A percentile compares a stretch with the other conserved stretches of the same genome.
Evolutionary conservation across 1,139 yeast genomes (phyloP).

Genomic region (Pichia sp.): DNA sequence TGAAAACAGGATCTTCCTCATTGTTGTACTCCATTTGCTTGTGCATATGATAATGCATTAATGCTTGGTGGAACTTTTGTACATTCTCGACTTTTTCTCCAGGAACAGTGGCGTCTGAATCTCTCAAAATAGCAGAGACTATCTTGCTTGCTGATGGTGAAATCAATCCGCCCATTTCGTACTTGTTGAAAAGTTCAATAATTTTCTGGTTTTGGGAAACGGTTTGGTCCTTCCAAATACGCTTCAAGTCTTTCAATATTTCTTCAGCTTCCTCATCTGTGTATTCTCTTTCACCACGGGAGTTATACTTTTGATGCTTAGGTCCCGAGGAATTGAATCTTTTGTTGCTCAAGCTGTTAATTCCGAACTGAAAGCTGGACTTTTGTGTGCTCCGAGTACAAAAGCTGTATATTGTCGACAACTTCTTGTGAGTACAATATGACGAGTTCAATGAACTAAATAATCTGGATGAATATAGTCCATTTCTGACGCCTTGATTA

Average conservation of each 20-base stretch:
- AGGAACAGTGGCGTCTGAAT: slow-evolving; percentile 23
- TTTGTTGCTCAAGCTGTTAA: neutral
- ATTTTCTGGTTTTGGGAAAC: slow-evolving; percentile 22
- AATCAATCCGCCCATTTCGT: slow-evolving; percentile 30
- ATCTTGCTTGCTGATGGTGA: slow-evolving; percentile 31
- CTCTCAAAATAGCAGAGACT: slow-evolving; percentile 27
- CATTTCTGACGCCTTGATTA: neutral
- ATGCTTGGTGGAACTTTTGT: slow-evolving; percentile 29
- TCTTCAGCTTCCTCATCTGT: slow-evolving; percentile 29
- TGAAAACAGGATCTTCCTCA: slow-evolving; percentile 18
- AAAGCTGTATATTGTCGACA: neutral
- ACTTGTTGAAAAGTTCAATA: slow-evolving; percentile 24
- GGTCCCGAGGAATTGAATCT: slow-evolving; percentile 17
- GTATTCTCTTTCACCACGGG: slow-evolving; percentile 25
- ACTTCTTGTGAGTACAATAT: too few relatives aligned
- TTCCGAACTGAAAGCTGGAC: neutral
- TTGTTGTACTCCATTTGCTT: slow-evolving; percentile 24
- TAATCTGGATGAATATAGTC: slow-evolving; percentile 2
- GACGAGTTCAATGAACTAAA: neutral
- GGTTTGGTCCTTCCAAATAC: slow-evolving; percentile 26
- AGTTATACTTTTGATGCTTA: slow-evolving; percentile 14
- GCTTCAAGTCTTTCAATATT: slow-evolving; percentile 24
- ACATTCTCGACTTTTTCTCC: slow-evolving; percentile 31
- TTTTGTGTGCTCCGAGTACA: neutral
- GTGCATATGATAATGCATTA: slow-evolving; percentile 29